These are phyloP conservation scores for Cutaneotrichosporon sp. DNA, from an alignment of 1,284 basidiomycete species.

Conservation along the genomic window DNA sequence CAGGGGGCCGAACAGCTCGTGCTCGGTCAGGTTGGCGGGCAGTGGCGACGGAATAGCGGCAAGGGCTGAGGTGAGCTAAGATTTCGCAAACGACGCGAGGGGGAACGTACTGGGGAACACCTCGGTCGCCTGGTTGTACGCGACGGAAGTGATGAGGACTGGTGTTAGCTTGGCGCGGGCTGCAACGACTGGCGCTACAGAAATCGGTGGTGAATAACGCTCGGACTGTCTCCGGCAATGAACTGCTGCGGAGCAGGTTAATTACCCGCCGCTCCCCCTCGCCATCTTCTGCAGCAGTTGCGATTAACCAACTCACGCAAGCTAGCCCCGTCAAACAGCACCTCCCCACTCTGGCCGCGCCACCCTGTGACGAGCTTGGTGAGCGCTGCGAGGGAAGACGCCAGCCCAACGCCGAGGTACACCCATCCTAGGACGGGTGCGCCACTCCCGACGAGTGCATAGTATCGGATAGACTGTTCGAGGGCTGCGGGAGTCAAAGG, in stretches of 20 bases:
- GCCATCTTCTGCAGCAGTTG: background rate
- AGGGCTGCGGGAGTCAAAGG: constrained; percentile 46
- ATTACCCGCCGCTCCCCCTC: background rate
- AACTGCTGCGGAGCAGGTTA: background rate
- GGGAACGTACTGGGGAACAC: constrained; percentile 38
- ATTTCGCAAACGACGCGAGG: background rate
- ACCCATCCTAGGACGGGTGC: constrained; percentile 40
- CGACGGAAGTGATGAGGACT: constrained; percentile 46
- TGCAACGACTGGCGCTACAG: too few relatives aligned
- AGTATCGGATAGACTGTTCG: constrained; percentile 41
- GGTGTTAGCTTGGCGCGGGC: background rate
- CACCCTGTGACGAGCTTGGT: constrained; percentile 36
- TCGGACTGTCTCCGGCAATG: too few relatives aligned
- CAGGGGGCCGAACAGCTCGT: constrained; percentile 40
- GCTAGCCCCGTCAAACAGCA: constrained; percentile 49
- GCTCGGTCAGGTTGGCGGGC: constrained; percentile 31
- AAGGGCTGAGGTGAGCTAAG: constrained; percentile 35
- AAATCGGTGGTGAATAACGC: background rate
- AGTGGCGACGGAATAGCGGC: constrained; percentile 37
- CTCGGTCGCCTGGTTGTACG: constrained; percentile 45
- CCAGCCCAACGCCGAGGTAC: constrained; percentile 38
- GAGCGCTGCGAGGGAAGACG: constrained; percentile 35
- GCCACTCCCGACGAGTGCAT: constrained; percentile 38
- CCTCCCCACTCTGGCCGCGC: constrained; percentile 40
- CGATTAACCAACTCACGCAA: constrained; percentile 37